Base-by-base conservation (phyloP, 2,329 filamentous ascomycete genomes). In the Penicillium sp. region DNA sequence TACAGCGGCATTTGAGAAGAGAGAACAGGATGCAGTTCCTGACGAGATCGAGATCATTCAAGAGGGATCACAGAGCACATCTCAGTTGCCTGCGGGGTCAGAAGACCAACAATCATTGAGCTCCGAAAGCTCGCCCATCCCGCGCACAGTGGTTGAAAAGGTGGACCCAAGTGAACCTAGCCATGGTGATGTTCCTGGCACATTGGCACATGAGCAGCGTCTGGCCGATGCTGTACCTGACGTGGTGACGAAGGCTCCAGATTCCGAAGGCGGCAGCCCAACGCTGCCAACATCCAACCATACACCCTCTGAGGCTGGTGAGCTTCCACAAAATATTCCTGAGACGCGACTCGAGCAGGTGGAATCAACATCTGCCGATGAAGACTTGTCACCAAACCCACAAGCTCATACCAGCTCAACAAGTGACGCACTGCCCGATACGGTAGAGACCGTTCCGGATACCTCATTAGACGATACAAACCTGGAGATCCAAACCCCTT, bases 181-280 rank as follows among this genome's bases (percentile, higher is more conserved):
- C 61, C 76, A 86, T 69, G 84, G 84, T 18, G 84, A 87, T 51
- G 77, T 85, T 7, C 83, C 84, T 27, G 84, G 84, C 29, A 87
- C 84, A 46, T 68, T 72, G 35, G 84, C 83, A 56, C 79, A 83
- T 59, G 76, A 83, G 55, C 70, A 79, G 61, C 77, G 82, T 56
- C 78, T 76, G 63, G 81, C 81, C 50, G 84, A 86, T 72, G 82
- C 84, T 42, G 74, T 78, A 41, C 84, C 84, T 18, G 84, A 86
- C 66, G 70, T 83, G 41, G 74, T 87, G 55, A 68, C 79, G 46
- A 79, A 76, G 67, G 77, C 73, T 10, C 72, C 78, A 26, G 67
- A 76, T 53, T 71, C 74, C 55, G 69, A 73, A 53, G 67, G 70
- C 51, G 67, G 70, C 50, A 60, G 68, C 58, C 58, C 53, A 44